phyloP scores from a whole-genome alignment of 2,329 filamentous ascomycete species.

The Xylariaceae sp. region DNA sequence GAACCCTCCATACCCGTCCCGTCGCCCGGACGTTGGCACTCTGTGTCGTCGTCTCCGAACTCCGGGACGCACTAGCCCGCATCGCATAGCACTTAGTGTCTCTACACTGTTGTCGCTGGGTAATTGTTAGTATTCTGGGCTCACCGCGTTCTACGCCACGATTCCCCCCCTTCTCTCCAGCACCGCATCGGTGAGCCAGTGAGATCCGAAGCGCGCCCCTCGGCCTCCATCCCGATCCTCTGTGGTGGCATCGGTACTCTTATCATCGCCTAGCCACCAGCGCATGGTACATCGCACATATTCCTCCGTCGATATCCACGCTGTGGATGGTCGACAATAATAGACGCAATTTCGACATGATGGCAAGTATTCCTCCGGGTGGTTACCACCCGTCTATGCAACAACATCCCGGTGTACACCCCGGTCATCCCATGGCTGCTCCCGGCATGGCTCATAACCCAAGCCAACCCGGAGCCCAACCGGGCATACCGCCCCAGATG shows the following conservation, averaged over 20 bases:
- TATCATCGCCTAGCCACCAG: slow-evolving; percentile 20
- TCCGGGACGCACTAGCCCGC: slow-evolving; percentile 3
- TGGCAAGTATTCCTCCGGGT: slow-evolving; percentile 61
- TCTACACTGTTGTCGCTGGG: not conserved
- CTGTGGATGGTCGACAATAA: slow-evolving; percentile 49
- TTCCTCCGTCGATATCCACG: slow-evolving; percentile 53
- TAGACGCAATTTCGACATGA: slow-evolving; percentile 54
- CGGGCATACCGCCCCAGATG: slow-evolving; percentile 62
- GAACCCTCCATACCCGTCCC: not conserved
- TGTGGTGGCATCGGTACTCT: slow-evolving; percentile 10
- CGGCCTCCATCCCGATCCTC: slow-evolving; percentile 9
- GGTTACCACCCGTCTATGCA: slow-evolving; percentile 67
- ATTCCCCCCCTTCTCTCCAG: not conserved
- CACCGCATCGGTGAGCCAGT: not conserved
- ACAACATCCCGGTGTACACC: slow-evolving; percentile 62
- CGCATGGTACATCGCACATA: slow-evolving; percentile 46
- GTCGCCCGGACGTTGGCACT: not conserved
- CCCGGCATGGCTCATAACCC: slow-evolving; percentile 62
- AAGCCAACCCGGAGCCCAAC: slow-evolving; percentile 63
- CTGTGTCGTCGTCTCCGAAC: not conserved
- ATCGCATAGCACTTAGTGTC: slow-evolving; percentile 1
- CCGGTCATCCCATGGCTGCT: slow-evolving; percentile 56
- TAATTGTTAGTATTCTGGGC: not conserved
- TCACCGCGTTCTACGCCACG: not conserved
- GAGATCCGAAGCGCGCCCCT: slow-evolving; percentile 5